These are phyloP conservation scores for Nicotiana knightiana DNA, from an alignment of 257 asterid genomes.

Conservation along the genomic window DNA sequence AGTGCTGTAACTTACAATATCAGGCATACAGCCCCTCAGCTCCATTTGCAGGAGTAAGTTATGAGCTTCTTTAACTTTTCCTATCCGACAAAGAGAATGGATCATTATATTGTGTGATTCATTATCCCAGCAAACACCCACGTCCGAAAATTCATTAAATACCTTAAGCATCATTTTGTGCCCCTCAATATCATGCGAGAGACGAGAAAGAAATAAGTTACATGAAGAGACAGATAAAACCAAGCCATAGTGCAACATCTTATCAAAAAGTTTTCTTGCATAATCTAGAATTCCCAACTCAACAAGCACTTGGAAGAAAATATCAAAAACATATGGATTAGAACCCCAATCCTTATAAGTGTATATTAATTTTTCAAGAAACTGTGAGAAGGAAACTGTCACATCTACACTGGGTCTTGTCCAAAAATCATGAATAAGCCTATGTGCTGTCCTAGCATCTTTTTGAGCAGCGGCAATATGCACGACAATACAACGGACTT, in stretches of 20 bases:
- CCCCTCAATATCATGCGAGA: constrained; percentile 40
- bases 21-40: constrained; percentile 68
- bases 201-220: constrained; percentile 59
- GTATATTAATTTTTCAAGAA: constrained; percentile 70
- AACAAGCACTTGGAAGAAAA: constrained; percentile 63
- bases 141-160: constrained; percentile 60
- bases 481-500: constrained; percentile 69
- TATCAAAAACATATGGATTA: constrained; percentile 67
- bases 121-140: constrained; percentile 71
- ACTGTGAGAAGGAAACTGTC: constrained; percentile 33
- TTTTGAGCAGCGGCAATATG: constrained; percentile 66
- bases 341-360: constrained; percentile 91
- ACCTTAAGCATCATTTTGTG: constrained; percentile 40
- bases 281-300: constrained; percentile 49
- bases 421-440: constrained; percentile 50
- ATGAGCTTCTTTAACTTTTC: constrained; percentile 74
- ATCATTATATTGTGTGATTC: constrained; percentile 65
- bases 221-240: constrained; percentile 70
- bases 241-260: constrained; percentile 68
- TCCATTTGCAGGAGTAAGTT: constrained; percentile 63
- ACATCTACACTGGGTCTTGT: constrained; percentile 34
- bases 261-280: constrained; percentile 66
- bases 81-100: constrained; percentile 57
- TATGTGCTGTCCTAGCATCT: constrained; percentile 39
- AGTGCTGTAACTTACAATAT: constrained; percentile 77